Base-by-base conservation (phyloP, 2,329 filamentous ascomycete genomes). In the Epichloe uncinata region DNA sequence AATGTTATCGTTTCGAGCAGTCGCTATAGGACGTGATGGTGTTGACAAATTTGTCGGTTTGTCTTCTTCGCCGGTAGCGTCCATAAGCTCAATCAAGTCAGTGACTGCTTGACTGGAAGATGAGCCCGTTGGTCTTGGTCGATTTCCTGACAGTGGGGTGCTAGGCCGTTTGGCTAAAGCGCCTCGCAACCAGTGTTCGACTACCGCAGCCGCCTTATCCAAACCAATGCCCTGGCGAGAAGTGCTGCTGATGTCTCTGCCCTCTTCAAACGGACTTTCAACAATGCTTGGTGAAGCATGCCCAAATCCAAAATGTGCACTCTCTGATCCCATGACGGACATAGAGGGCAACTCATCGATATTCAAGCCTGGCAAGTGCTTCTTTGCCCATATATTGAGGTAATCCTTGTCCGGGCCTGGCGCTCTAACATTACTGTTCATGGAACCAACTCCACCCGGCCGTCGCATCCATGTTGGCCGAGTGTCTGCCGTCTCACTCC, bases 141-240 rank as follows among this genome's bases (percentile, higher is more conserved):
- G 60, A 52, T 65, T 60, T 18, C 69, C 68, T n/a, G 71, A 53
- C 26, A 69, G 65, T 1, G 75, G 75, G n/a, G 75, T 77, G 18
- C 67, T 66, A 1, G 75, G 73, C 4, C 77, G 73, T 60, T 82
- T 83, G 5, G 76, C 72, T 52, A 88, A 87, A 37, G 95, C 82
- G 54, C 88, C 87, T 53, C 90, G 77, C 52, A 97, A 73, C 89
- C 93, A 98, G 1, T 83, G 85, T 67, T 97, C 93, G 33, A 97
- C 82, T 2, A 85, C 84, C 5, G 87, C 85, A 1, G 90, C 89
- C 9, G 95, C 83, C 55, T 90, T 86, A 59, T 95, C 89, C 3
- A 97, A 70, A 1, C 76, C 72, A 3, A 66, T 73, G 13, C 74
- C 73, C 44, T 75, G 72, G 45, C 69, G 66, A n/a, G 68, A 65